A percentile compares a stretch with the other conserved stretches of the same genome.
These are phyloP conservation scores for Penicillium sp. DNA, from an alignment of 2,329 filamentous ascomycete genomes.

Conservation along the genomic window DNA sequence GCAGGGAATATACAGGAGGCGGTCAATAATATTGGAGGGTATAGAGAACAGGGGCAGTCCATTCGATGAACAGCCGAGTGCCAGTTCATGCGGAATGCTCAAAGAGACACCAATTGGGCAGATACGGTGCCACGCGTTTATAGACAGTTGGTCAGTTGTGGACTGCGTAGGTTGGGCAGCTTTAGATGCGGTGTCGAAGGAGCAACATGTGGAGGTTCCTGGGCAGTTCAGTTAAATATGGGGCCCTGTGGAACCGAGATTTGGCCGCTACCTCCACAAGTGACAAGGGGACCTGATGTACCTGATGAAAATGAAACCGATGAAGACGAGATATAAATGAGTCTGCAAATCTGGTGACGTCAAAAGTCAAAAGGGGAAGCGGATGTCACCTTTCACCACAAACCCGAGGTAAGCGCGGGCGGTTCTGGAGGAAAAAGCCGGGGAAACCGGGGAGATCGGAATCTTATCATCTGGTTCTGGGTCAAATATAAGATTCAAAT, in stretches of 20 bases:
- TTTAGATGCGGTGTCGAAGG: not conserved
- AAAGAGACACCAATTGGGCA: not conserved
- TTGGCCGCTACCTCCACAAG: not conserved
- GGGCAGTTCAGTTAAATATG: not conserved
- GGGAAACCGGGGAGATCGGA: too few species aligned
- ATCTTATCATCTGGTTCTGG: not conserved
- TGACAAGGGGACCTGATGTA: not conserved
- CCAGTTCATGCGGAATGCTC: constrained; percentile 3
- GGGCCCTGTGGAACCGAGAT: constrained; percentile 6
- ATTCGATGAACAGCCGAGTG: not conserved
- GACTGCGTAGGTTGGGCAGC: constrained; percentile 9
- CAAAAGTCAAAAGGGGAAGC: constrained; percentile 5
- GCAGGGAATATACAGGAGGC: constrained; percentile 9
- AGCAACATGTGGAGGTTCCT: not conserved
- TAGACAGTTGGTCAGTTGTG: constrained; percentile 2
- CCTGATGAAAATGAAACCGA: too few species aligned
- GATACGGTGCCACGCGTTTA: constrained; percentile 7
- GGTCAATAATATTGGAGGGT: constrained; percentile 7
- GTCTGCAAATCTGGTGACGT: constrained; percentile 7
- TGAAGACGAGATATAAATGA: too few species aligned
- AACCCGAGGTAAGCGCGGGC: constrained; percentile 4
- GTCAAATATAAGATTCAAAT: not conserved
- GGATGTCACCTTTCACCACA: constrained; percentile 6
- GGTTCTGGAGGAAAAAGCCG: too few species aligned
- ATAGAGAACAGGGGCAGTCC: not conserved